Conservation (phyloP, 129 eudicot species). For the Flaveria sonorensis region DNA sequence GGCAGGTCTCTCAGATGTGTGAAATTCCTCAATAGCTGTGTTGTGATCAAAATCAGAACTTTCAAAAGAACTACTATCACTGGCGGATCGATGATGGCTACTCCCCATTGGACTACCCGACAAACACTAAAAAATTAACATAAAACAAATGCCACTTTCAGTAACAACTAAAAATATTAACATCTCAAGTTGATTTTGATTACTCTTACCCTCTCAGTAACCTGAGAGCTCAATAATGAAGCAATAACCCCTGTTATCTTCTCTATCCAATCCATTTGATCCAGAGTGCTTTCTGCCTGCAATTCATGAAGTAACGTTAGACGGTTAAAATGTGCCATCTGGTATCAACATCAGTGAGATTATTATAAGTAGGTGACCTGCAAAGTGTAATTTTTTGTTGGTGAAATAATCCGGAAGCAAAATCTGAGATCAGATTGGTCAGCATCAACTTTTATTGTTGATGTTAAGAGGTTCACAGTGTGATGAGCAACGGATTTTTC, state of each 20-base stretch:
- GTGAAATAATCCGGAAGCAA: slow-evolving; percentile 94
- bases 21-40: slow-evolving; percentile 61
- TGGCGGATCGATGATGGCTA: slow-evolving; percentile 85
- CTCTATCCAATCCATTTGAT: slow-evolving; percentile 99
- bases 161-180: neutral
- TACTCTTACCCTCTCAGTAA: slow-evolving; percentile 82
- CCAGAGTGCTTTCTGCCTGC: slow-evolving; percentile 98
- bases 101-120: slow-evolving; percentile 91
- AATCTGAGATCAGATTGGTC: slow-evolving; percentile 95
- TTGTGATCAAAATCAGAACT: slow-evolving; percentile 88
- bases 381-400: slow-evolving; percentile 89
- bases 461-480: slow-evolving; percentile 91
- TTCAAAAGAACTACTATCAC: slow-evolving; percentile 96
- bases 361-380: slow-evolving; percentile 57
- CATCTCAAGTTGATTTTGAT: slow-evolving; percentile 1
- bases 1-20: slow-evolving; percentile 65
- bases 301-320: slow-evolving; percentile 17
- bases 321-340: neutral
- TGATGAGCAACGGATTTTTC: slow-evolving; percentile 99
- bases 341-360: neutral
- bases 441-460: slow-evolving; percentile 95
- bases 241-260: slow-evolving; percentile 99
- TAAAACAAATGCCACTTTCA: neutral
- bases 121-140: slow-evolving; percentile 58
- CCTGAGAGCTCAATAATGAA: slow-evolving; percentile 86